These are phyloP conservation scores for Leccinum sublutescens DNA, from an alignment of 768 basidiomycete genomes.

Conservation along the genomic window DNA sequence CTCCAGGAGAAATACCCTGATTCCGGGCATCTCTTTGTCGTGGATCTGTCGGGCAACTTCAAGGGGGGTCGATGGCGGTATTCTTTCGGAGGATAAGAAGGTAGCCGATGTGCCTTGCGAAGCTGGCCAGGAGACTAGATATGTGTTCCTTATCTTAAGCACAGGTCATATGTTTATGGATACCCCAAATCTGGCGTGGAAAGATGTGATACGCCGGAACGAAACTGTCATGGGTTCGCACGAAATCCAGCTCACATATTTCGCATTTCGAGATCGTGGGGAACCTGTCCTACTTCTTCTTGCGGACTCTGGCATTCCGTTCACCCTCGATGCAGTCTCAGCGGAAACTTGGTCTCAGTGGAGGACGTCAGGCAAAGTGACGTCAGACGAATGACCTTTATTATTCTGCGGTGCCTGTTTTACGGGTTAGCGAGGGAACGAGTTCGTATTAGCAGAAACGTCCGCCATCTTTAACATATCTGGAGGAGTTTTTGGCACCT, in stretches of 20 bases:
- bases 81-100: constrained; percentile 19
- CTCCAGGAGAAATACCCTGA: constrained; percentile 33
- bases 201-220: not conserved
- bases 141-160: not conserved
- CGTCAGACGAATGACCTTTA: constrained; percentile 11
- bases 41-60: constrained; percentile 29
- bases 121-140: not conserved
- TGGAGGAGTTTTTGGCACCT: constrained; percentile 22
- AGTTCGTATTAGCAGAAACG: constrained; percentile 25
- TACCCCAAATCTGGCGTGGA: not conserved
- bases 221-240: constrained; percentile 2
- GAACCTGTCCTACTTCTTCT: constrained; percentile 29
- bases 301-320: constrained; percentile 23
- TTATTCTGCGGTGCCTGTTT: constrained; percentile 24
- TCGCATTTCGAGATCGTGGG: constrained; percentile 23
- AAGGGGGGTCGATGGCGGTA: constrained; percentile 26
- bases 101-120: not conserved
- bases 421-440: constrained; percentile 18
- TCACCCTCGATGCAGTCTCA: constrained; percentile 20
- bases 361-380: constrained; percentile 17
- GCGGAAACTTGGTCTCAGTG: constrained; percentile 13
- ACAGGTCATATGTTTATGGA: not conserved
- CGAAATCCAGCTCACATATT: constrained; percentile 22
- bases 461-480: constrained; percentile 25
- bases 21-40: constrained; percentile 36